phyloP scores from a whole-genome alignment of 225 moss, liverwort and hornwort species.

The Rhytidiadelphus loreus region DNA sequence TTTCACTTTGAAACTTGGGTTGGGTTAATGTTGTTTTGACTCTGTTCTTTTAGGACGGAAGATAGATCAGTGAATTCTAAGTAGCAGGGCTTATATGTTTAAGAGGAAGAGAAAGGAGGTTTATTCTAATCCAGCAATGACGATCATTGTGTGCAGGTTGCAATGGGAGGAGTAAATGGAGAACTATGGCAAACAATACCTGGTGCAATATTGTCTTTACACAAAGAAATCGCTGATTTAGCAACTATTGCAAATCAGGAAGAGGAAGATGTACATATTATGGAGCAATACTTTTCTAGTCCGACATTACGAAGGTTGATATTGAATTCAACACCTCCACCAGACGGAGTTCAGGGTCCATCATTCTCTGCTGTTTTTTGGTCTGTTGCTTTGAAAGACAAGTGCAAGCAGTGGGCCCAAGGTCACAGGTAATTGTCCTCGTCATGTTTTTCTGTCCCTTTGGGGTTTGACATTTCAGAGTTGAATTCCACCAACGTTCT shows the following conservation, averaged over 20 bases:
- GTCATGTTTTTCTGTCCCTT: background rate
- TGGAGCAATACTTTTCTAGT: conserved; percentile 83
- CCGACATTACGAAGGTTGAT: conserved; percentile 81
- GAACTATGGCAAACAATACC: conserved; percentile 59
- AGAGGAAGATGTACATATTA: conserved; percentile 53
- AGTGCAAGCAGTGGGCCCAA: conserved; percentile 70
- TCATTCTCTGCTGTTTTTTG: conserved; percentile 76
- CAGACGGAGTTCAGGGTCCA: conserved; percentile 24
- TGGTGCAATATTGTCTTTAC: conserved; percentile 14
- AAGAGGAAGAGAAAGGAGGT: background rate
- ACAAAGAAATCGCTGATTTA: conserved; percentile 43
- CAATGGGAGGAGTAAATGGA: conserved; percentile 69
- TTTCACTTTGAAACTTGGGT: background rate
- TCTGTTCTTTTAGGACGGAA: background rate
- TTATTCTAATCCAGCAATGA: background rate
- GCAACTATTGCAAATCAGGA: conserved; percentile 27
- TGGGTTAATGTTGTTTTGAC: background rate
- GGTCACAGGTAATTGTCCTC: conserved; percentile 66
- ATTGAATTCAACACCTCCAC: conserved; percentile 48
- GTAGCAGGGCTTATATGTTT: background rate
- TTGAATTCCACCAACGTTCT: background rate
- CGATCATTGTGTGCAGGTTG: conserved; percentile 38
- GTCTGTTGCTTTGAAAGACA: conserved; percentile 45
- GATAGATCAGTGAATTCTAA: background rate
- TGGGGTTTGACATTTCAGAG: background rate